Evolutionary conservation across 352 stramenopile species (phyloP), one percentile per base, ranked within the genome.

Genomic region (Pythium rhizo-oryzae): DNA sequence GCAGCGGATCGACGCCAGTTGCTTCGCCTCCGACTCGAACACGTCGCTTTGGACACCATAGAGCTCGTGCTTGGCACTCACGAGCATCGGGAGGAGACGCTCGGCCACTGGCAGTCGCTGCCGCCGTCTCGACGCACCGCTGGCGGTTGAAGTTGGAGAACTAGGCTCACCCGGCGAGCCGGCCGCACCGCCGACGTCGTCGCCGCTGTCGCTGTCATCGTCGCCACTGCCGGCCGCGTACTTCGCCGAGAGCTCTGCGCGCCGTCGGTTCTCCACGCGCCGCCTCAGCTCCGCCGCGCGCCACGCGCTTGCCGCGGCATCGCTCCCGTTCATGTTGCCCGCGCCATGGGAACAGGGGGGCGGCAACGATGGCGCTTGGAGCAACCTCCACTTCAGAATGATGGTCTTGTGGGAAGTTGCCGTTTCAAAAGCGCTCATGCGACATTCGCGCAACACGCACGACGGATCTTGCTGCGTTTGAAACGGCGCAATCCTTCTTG

Each of bases 11-110:
- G 75, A 72, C n/a, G 69, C 69, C 15, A 78, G 67, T 18, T 88
- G 72, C 39, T 80, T 72, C 7, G 80, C 71, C 19, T 91, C 70
- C 8, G 76, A 66, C 43, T 86, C 83, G 30, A 89, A 62, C 15
- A 93, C 69, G 2, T 84, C 74, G 75, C 85, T 78, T 43, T 84
- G 78, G 24, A 88, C 76, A 1, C 67, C 74, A 7, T 86, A 74
- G 0, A 81, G 67, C 25, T 89, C 80, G 23, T 79, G 74, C 28
- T 81, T 87, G 4, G 70, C 66, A 19, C 58, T 55, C 4, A 70
- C 53, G 1, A 92, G 68, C 21, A 70, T 51, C 4, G 81, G 82
- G 3, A 93, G 58, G n/a, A 62, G n/a, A 75, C 19, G 33, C 3
- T 35, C n/a, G 0, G 51, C 8, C 8, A 61, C 37, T 4, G 21